Base-by-base conservation (phyloP, 352 stramenopile genomes). In the Globisporangium carolinianum region DNA sequence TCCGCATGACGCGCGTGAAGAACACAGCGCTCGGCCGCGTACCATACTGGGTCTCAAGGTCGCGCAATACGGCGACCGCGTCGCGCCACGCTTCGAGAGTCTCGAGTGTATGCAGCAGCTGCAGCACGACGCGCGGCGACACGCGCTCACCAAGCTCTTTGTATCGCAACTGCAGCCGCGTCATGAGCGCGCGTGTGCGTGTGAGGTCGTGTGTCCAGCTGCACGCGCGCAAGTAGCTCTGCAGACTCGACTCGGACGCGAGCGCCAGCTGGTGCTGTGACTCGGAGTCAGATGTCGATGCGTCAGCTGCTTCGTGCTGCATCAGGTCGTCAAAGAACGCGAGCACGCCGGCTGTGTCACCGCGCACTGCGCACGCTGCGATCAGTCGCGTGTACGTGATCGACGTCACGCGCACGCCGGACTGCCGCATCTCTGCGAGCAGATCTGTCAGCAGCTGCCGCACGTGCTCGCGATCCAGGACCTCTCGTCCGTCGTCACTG, bases 1-100 rank as follows among this genome's bases (percentile, higher is more conserved):
- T 81, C 49, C 75, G 62, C 79, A 92, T 88, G 5, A 79, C 73
- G 10, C 60, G 60, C 47, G 76, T 72, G 48, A 89, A 81, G 36
- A 89, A 69, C 15, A 56, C 48, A 15, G 80, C 75, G 18, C 61
- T 79, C 4, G 79, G 79, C 8, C 42, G 15, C 36, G 75, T 51
- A n/a, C 78, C 77, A 54, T 70, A 89, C n/a, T 54, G 35, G 1
- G 56, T 37, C 6, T 71, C 56, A 42, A 82, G 72, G 39, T 79
- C 63, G 24, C 79, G 77, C 15, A 89, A 50, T 18, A 88, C 57
- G 8, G 65, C 56, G 10, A 89, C 57, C 37, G 77, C 72, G 36
- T 67, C 61, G 3, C 65, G 72, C 82, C 77, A 89, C 50, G 79
- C 61, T 0, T 65, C 73, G 10, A 86, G 43, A 14, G 43, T 51